Base-by-base conservation (phyloP, 441 rosid species). In the Adansonia grandidieri region DNA sequence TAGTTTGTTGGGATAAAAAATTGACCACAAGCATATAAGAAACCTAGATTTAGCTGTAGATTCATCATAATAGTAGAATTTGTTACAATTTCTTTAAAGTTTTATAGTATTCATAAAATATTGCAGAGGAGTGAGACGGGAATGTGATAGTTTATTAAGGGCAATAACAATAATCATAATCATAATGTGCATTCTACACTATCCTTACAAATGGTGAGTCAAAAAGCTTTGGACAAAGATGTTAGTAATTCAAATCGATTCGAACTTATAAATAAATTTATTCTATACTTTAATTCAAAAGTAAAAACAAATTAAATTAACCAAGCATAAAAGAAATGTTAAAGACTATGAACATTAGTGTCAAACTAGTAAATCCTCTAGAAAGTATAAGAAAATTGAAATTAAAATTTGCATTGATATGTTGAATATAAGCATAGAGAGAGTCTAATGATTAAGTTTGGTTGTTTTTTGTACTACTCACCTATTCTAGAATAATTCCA, bases 221-320 rank as follows among this genome's bases (percentile, higher is more conserved):
- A 28, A 28, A 28, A 28, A 28, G 32, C 32, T 28, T 28, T 28
- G 32, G 32, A 28, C 32, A 28, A 28, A 28, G 32, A 28, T 28
- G 32, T 28, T 1, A 28, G 32, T 28, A 28, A 28, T 28, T 28
- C 32, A 28, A 2, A 28, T 28, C 32, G 32, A 28, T 28, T 28
- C 2, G 32, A 28, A 2, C 32, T 28, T 28, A 28, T 28, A 2
- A 28, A 28, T 28, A 28, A 28, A 28, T 28, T 28, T 28, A 28
- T 28, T 28, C 2, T 28, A 20, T 6, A 71, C 40, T 37, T 24
- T n/a, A 47, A 70, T 24, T 50, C 1, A 15, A 44, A 28, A 17
- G 10, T 44, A 9, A 24, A 69, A 19, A 70, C 73, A 69, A 47
- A 47, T 17, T 22, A 69, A 69, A 70, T 24, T 70, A 42, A 66